phyloP scores from a whole-genome alignment of 208 protist genomes.

The Angomonas ambiguus region DNA sequence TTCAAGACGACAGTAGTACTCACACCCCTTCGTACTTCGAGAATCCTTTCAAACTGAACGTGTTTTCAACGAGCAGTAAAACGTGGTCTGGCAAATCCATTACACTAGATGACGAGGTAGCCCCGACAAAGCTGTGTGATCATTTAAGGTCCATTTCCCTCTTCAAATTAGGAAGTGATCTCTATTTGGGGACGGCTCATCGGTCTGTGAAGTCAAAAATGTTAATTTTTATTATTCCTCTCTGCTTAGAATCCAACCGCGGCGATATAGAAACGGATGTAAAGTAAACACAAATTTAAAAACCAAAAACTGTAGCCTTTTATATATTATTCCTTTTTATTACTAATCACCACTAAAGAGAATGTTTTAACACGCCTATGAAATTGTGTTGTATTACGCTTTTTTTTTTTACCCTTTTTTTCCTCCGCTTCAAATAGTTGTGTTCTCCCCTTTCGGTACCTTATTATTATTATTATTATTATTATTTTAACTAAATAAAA shows the following conservation, averaged over 20 bases:
- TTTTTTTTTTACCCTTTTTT: slow-evolving; percentile 8
- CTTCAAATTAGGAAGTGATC: slow-evolving; percentile 16
- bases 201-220: slow-evolving; percentile 1
- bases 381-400: not conserved
- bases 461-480: slow-evolving; percentile 12
- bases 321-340: not conserved
- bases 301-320: no score
- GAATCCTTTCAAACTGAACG: slow-evolving; percentile 16
- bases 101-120: slow-evolving; percentile 17
- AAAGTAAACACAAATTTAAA: not conserved
- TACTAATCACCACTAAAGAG: no score
- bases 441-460: not conserved
- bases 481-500: slow-evolving; percentile 1
- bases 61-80: slow-evolving; percentile 19
- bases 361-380: no score
- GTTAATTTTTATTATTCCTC: not conserved
- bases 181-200: slow-evolving; percentile 21
- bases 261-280: not conserved
- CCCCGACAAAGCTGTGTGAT: slow-evolving; percentile 18
- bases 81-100: slow-evolving; percentile 22
- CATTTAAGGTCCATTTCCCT: slow-evolving; percentile 32
- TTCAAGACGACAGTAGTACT: not conserved
- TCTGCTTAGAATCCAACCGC: not conserved
- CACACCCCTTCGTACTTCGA: not conserved
- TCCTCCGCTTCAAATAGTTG: not conserved